phyloP scores from a whole-genome alignment of 2,329 filamentous ascomycete species.

The Tolypocladium tropicale region DNA sequence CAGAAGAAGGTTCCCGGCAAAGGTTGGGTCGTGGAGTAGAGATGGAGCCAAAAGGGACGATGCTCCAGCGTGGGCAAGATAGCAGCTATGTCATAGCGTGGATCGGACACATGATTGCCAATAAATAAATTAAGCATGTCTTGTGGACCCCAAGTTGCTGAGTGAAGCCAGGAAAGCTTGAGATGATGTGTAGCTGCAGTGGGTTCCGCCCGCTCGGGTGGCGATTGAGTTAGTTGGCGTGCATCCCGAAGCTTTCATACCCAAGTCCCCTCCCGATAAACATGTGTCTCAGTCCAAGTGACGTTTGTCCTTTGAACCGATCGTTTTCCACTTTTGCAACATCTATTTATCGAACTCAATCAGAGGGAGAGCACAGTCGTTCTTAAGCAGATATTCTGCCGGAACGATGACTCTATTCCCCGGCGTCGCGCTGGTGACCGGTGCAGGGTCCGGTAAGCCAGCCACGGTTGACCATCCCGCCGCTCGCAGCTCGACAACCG shows the following conservation, averaged over 20 bases:
- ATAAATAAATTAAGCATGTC: not conserved
- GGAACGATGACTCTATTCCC: constrained; percentile 14
- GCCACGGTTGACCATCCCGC: not conserved
- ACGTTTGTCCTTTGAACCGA: no score
- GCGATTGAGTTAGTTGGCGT: no score
- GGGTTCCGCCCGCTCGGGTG: no score
- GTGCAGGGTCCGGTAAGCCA: constrained; percentile 18
- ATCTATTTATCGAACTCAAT: not conserved
- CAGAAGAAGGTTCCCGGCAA: constrained; percentile 64
- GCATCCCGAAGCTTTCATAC: not conserved
- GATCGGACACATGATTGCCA: not conserved
- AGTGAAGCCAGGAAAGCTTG: no score
- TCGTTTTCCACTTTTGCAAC: not conserved
- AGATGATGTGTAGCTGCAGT: no score
- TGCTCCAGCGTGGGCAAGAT: not conserved
- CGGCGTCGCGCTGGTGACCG: constrained; percentile 20
- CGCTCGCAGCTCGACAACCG: not conserved
- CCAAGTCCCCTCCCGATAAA: not conserved
- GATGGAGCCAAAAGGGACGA: not conserved
- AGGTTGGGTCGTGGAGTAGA: constrained; percentile 62
- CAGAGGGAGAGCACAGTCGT: not conserved
- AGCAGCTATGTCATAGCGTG: not conserved
- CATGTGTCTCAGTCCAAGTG: not conserved
- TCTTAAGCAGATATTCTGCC: not conserved
- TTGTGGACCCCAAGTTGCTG: no score